These are phyloP conservation scores for Tritrichomonas musculus DNA, from an alignment of 208 protist species.

Conservation along the genomic window DNA sequence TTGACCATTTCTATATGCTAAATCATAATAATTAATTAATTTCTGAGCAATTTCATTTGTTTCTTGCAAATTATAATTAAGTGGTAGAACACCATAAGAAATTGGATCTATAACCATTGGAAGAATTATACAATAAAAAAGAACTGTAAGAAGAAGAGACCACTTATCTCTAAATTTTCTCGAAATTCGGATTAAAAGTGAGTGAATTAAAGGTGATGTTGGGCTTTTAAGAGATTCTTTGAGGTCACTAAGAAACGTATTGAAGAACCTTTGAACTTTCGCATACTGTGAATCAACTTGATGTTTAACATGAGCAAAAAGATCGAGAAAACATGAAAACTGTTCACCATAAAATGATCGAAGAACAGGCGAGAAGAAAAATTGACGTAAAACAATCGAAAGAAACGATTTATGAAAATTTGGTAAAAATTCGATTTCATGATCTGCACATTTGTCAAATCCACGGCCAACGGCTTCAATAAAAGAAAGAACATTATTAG, in stretches of 20 bases:
- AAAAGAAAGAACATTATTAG: neutral
- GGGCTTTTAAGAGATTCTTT: neutral
- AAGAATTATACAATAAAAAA: neutral
- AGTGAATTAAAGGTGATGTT: neutral
- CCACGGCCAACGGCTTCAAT: neutral
- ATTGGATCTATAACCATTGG: neutral
- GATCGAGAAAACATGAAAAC: neutral
- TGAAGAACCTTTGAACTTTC: neutral
- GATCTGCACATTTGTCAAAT: neutral
- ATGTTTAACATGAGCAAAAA: neutral
- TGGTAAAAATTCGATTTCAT: neutral
- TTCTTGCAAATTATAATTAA: neutral
- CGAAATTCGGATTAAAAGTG: neutral
- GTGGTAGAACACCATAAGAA: neutral
- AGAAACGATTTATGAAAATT: neutral
- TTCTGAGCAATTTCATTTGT: neutral
- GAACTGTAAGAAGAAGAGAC: neutral
- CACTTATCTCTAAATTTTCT: neutral
- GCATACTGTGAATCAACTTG: neutral
- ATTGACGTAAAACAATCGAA: neutral
- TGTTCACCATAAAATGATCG: neutral
- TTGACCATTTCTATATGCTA: too few relatives aligned
- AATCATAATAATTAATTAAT: too few relatives aligned
- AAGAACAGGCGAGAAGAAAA: neutral
- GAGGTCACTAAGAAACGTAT: neutral